phyloP scores from a whole-genome alignment of 345 rosid genomes.

The Arabis alpina region DNA sequence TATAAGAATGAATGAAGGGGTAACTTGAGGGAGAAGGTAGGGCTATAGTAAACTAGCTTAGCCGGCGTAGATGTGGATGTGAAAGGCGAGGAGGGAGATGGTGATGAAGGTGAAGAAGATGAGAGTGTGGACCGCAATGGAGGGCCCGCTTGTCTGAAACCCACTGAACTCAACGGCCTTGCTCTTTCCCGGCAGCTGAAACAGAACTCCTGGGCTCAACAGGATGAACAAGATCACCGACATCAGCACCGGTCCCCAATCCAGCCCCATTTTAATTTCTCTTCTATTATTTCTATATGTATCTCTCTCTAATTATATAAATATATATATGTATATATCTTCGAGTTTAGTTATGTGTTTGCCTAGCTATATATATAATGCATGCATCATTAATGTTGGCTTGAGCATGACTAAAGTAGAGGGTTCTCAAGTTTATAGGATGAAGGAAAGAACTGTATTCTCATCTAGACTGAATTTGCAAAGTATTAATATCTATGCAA shows the following conservation, averaged over 20 bases:
- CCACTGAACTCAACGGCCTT: slow-evolving; percentile 51
- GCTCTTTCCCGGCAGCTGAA: slow-evolving; percentile 62
- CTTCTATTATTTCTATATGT: too few species aligned
- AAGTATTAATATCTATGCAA: neutral
- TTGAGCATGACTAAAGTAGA: slow-evolving; percentile 22
- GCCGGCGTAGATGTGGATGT: slow-evolving; percentile 53
- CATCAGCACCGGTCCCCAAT: slow-evolving; percentile 69
- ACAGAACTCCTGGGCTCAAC: slow-evolving; percentile 62
- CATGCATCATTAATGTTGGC: neutral
- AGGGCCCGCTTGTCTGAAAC: slow-evolving; percentile 52
- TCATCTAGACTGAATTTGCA: neutral
- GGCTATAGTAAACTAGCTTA: neutral
- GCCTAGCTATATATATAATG: neutral
- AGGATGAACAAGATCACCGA: slow-evolving; percentile 60
- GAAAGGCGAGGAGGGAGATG: slow-evolving; percentile 53
- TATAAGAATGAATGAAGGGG: too few species aligned
- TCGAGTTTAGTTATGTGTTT: slow-evolving; percentile 10
- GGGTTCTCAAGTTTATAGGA: slow-evolving; percentile 19
- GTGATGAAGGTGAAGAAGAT: slow-evolving; percentile 47
- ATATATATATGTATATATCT: neutral
- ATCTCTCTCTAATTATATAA: neutral
- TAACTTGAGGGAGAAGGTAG: neutral
- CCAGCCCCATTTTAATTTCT: slow-evolving; percentile 45
- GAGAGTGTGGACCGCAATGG: slow-evolving; percentile 53
- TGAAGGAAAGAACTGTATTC: slow-evolving; percentile 32